Base-by-base conservation (phyloP, 148 eudicot genomes). In the Vaccinium darrowii region DNA sequence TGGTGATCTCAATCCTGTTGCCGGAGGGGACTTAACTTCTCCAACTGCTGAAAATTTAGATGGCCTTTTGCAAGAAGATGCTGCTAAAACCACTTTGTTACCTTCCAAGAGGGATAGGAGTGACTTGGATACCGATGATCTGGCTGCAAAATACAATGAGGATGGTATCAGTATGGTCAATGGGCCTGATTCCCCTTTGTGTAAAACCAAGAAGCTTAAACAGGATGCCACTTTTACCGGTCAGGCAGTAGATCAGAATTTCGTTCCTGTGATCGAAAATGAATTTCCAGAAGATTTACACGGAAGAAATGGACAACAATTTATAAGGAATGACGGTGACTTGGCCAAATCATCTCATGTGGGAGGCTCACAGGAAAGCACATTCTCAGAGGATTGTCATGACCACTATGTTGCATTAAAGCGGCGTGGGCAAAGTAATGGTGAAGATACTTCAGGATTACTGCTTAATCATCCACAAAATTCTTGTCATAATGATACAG, bases 131-230 rank as follows among this genome's bases (percentile, higher is more conserved):
- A 49, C 76, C 57, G 88, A 89, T 54, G 76, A 80, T 85, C 78
- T 27, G 80, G 83, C 6, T 52, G 84, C 39, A 19, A 43, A 58
- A 16, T 83, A 77, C 54, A 78, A 47, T 11, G 69, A 36, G n/a
- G 82, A 84, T 54, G 56, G 79, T 33, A 25, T 75, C 16, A 63
- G 51, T 73, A 8, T 75, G 72, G 87, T 87, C 52, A 71, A 83
- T 79, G 83, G 73, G 43, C 43, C 33, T 85, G 83, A 86, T 78
- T 77, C 86, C 39, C 63, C 27, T 79, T 72, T 73, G 72, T 49
- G 77, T 71, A 73, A 81, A 72, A 78, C 74, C 76, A 92, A 90
- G 87, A 93, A 92, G 88, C 85, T 49, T 84, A 93, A 88, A 85
- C 82, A 82, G 49, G 85, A 90, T 81, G 47, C 73, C 16, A 39